phyloP scores from a whole-genome alignment of 257 asterid genomes.

The Haberlea rhodopensis region DNA sequence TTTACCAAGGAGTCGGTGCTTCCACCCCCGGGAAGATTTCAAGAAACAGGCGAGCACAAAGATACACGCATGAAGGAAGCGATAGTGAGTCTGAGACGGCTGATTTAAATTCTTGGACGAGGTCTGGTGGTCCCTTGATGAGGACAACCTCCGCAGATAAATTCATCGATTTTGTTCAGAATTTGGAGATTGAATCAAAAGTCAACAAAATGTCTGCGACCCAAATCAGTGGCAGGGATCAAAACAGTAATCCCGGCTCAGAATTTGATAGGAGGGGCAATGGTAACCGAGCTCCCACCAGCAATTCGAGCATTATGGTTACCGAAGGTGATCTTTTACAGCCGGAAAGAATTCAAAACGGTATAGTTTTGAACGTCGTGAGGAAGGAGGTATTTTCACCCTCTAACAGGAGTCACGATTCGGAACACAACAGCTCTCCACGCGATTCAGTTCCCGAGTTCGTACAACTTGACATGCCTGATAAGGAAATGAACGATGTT shows the following conservation, averaged over 20 bases:
- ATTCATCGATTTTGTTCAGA: slow-evolving; percentile 76
- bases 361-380: slow-evolving; percentile 82
- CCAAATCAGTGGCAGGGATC: slow-evolving; percentile 35
- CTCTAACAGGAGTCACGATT: slow-evolving; percentile 54
- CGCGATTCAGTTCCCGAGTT: slow-evolving; percentile 54
- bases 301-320: slow-evolving; percentile 54
- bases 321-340: slow-evolving; percentile 82
- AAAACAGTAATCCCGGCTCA: slow-evolving; percentile 41
- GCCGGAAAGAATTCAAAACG: slow-evolving; percentile 70
- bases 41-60: slow-evolving; percentile 42
- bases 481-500: slow-evolving; percentile 52
- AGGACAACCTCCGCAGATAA: slow-evolving; percentile 86
- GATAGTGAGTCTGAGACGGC: slow-evolving; percentile 78
- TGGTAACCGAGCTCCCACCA: slow-evolving; percentile 24
- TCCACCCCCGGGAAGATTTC: slow-evolving; percentile 13
- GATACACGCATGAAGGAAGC: slow-evolving; percentile 58
- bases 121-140: slow-evolving; percentile 98
- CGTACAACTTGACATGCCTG: slow-evolving; percentile 64
- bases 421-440: slow-evolving; percentile 38
- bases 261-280: slow-evolving; percentile 54
- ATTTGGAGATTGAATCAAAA: slow-evolving; percentile 44
- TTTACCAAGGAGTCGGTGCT: slow-evolving; percentile 38
- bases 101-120: slow-evolving; percentile 73
- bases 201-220: slow-evolving; percentile 23
- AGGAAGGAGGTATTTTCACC: slow-evolving; percentile 72